Evolutionary conservation across 2,329 filamentous ascomycete species (phyloP), one percentile per base, ranked within the genome.

Genomic region (Tolypocladium paradoxum): DNA sequence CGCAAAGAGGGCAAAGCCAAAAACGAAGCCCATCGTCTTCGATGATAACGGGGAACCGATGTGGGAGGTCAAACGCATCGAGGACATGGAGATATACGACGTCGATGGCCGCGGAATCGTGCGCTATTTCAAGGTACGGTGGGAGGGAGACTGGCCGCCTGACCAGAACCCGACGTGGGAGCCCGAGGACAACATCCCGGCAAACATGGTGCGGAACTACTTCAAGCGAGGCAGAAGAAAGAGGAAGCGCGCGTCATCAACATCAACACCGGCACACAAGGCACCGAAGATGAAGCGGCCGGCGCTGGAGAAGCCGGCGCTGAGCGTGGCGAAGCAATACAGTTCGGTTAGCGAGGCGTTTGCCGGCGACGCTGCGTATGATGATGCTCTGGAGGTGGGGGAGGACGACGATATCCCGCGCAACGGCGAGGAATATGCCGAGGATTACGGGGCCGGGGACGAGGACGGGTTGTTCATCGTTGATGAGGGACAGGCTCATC

Each of bases 151-250:
- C 54, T 83, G 79, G 79, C 77, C 79, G 0, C 64, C 70, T 0
- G 75, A 74, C 9, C 72, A 81, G 60, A 81, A 83, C 52, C 76
- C 77, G 0, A 77, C 78, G 0, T 83, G 79, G 79, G 79, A 83
- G 59, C 79, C 78, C 0, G 73, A 76, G 56, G 70, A 71, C 4
- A 79, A 81, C 51, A 71, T 83, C 2, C 64, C 75, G 0, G 53
- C 61, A 0, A 54, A 54, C 0, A 60, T 81, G 38, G 65, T 80
- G 1, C 65, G 62, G 7, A 65, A 64, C 2, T 82, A 75, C 53
- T 54, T 65, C 9, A 70, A 68, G 49, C 58, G 59, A 14, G 51
- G 46, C 3, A 65, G 58, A 22, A 63, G 61, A 47, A 65, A 64
- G 55, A 55, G 57, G 14, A 54, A 52, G 49, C 43, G 53, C 11